Conservation (phyloP, 345 rosid genomes). For the Eucalyptus marginata region DNA sequence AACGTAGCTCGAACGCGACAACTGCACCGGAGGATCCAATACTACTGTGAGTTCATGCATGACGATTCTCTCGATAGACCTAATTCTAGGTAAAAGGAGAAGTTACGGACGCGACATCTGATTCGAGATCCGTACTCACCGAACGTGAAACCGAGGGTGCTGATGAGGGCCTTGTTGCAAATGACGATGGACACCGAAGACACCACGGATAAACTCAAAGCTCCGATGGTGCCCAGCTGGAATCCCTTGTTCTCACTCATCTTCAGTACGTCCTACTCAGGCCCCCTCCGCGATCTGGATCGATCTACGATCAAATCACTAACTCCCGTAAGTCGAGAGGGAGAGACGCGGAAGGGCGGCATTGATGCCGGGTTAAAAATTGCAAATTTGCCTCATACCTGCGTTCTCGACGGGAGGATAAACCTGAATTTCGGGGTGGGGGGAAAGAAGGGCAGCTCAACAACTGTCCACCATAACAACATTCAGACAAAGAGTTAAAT, state of each 20-base stretch:
- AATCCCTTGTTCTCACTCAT: conserved; percentile 87
- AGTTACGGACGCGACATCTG: neutral
- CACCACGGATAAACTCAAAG: conserved; percentile 89
- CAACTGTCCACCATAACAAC: neutral
- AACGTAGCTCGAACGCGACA: neutral
- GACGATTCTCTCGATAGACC: neutral
- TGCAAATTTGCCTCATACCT: neutral
- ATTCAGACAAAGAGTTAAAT: neutral
- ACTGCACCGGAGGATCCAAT: neutral
- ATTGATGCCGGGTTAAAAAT: neutral
- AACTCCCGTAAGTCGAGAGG: neutral
- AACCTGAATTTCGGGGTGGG: neutral
- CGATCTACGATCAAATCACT: conserved; percentile 7
- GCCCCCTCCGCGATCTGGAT: conserved; percentile 29
- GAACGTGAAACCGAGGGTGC: conserved; percentile 93
- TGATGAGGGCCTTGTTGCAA: conserved; percentile 98
- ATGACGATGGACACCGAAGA: conserved; percentile 99
- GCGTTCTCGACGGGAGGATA: neutral
- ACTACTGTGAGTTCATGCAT: neutral
- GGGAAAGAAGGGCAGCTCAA: neutral
- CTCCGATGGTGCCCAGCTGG: conserved; percentile 94
- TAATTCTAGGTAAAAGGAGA: neutral
- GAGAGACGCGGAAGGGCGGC: neutral
- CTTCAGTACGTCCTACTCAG: conserved; percentile 25
- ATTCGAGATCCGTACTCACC: conserved; percentile 24